Evolutionary conservation across 2,329 filamentous ascomycete species (phyloP), one percentile per base, ranked within the genome.

Genomic region (Colletotrichum australisinense): DNA sequence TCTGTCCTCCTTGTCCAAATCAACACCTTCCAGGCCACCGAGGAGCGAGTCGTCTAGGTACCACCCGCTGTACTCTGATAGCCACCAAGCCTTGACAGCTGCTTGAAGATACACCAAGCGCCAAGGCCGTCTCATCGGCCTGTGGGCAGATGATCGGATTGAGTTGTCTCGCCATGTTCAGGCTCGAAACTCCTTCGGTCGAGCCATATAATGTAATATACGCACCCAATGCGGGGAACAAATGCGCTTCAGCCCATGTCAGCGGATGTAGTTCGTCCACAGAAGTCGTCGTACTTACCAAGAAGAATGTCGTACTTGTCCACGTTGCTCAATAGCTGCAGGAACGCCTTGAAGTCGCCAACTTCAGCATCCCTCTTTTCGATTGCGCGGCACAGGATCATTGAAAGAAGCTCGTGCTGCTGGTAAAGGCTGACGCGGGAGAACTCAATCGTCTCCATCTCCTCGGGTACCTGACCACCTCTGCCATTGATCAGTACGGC

Each of bases 31-130:
- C 46, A 76, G 42, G 22, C 63, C 69, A 16, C 73, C 74, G n/a
- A 76, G 65, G 19, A 75, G 64, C 24, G 90, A 89, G 77, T 93
- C 90, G 77, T 97, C 95, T 71, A 94, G 88, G 80, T 95, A 98
- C 87, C 95, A 94, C 3, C 95, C 94, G 76, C 94, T 97, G 83
- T 98, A 98, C 79, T 98, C 95, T 38, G 94, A 93, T 59, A 98
- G 88, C 97, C 97, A 99, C 89, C 94, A 95, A 5, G 93, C 90
- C 67, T 91, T 89, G 14, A 95, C 89, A 4, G 94, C 93, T 58
- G 95, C 94, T 77, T 95, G 93, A 14, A 98, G 88, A 77, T 92
- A 93, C 19, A 92, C 87, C 52, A 97, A 81, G 26, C 89, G 87
- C 94, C 95, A 98, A 19, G 88, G 92, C 11, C 19, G 42, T 86